phyloP scores from a whole-genome alignment of 1,139 yeast genomes.

The Yamadazyma aaseri region DNA sequence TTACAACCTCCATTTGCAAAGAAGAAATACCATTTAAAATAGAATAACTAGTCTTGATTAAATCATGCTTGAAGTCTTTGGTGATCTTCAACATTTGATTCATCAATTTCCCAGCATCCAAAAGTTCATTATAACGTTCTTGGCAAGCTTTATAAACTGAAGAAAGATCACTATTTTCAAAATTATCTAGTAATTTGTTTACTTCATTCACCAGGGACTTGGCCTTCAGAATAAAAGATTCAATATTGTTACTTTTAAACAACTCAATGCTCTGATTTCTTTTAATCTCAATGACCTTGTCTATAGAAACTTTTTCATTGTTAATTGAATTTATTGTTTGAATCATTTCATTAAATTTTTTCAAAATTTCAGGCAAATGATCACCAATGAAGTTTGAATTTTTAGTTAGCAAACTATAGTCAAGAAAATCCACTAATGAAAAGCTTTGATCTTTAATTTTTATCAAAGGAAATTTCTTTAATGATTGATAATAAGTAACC shows the following conservation, averaged over 20 bases:
- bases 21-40: conserved; percentile 35
- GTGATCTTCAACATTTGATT: conserved; percentile 7
- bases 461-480: conserved; percentile 36
- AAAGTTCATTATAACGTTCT: conserved; percentile 4
- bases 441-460: conserved; percentile 18
- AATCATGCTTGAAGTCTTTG: conserved; percentile 24
- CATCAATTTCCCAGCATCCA: conserved; percentile 2
- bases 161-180: conserved; percentile 2
- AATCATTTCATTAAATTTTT: conserved; percentile 42
- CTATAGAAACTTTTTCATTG: conserved; percentile 28
- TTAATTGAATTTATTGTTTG: conserved; percentile 25
- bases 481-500: conserved; percentile 40
- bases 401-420: conserved; percentile 22
- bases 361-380: conserved; percentile 31
- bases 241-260: conserved; percentile 22
- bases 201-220: conserved; percentile 4
- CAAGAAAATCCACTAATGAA: conserved; percentile 25
- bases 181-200: conserved; percentile 11
- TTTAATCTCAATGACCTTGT: conserved; percentile 30
- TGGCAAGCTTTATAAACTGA: not conserved
- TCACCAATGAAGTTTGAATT: conserved; percentile 24
- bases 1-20: conserved; percentile 42
- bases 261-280: conserved; percentile 34
- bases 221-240: conserved; percentile 3
- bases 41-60: conserved; percentile 22